These are phyloP conservation scores for Tagetes erecta DNA, from an alignment of 129 eudicot genomes.

Conservation along the genomic window DNA sequence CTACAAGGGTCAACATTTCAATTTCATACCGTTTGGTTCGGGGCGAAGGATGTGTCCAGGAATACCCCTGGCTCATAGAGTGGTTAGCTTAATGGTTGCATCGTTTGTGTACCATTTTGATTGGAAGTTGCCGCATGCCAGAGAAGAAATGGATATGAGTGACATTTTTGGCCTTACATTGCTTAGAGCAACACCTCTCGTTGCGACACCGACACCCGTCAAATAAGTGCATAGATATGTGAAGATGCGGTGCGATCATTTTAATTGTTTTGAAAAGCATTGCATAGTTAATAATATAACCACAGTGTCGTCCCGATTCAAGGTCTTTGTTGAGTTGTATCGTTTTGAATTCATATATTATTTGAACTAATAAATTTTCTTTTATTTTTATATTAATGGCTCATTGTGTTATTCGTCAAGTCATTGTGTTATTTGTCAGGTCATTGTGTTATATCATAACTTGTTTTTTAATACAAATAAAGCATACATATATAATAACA, in stretches of 20 bases:
- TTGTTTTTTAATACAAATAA: no score
- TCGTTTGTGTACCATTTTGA: conserved; percentile 41
- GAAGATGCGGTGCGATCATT: background rate
- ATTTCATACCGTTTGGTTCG: conserved; percentile 41
- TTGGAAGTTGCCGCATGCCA: conserved; percentile 42
- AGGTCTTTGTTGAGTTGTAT: no score
- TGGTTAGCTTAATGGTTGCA: conserved; percentile 35
- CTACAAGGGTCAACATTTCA: conserved; percentile 37
- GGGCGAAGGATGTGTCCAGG: conserved; percentile 50
- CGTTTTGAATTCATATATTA: no score
- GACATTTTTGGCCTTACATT: conserved; percentile 40
- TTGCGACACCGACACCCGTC: conserved; percentile 31
- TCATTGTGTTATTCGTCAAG: no score
- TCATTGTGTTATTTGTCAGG: no score
- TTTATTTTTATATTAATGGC: no score
- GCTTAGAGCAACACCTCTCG: conserved; percentile 35
- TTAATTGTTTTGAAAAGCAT: no score
- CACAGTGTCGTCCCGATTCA: no score
- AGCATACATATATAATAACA: no score
- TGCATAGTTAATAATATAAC: no score
- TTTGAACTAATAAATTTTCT: no score
- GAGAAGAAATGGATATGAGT: conserved; percentile 30
- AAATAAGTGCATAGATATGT: background rate
- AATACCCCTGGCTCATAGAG: conserved; percentile 38
- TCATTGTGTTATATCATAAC: no score